Evolutionary conservation across 768 basidiomycete species (phyloP), one percentile per base, ranked within the genome.

Genomic region (Panaeolus papilionaceus): DNA sequence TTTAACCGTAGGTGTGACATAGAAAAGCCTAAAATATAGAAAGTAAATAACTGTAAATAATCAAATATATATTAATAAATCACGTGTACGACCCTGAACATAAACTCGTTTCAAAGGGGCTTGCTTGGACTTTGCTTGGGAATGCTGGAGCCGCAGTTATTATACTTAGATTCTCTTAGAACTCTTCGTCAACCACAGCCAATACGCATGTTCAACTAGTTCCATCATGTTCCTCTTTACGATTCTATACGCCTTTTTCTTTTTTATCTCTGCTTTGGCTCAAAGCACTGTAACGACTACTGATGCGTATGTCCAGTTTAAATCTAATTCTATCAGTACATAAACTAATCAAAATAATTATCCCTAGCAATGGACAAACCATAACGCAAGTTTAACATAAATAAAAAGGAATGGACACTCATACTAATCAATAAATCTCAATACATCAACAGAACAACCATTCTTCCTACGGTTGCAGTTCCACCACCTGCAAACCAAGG

Each of bases 221-320:
- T 58, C 63, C 66, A 64, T 66, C 71, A 73, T 76, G 75, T 66
- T 67, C 20, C n/a, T 71, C 45, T 33, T 75, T 63, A 63, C 71
- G 68, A 64, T 72, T 54, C 65, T 77, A 40, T 63, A 77, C 61
- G 62, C 70, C 45, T 63, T 68, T 28, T 49, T 75, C 3, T 54
- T 74, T 38, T 49, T 71, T 16, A 20, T 26, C 61, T 64, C 64
- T 2, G 28, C 54, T 38, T 75, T 70, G 10, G 40, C 78, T 66
- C 83, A 85, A 40, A 89, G 89, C 79, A 84, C 84, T 0, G 40
- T 76, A 38, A 90, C 88, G 0, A 77, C 77, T 38, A 72, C 77
- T n/a, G 78, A 89, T 71, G 73, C 63, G 89, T 89, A 75, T 65
- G 87, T 74, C n/a, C 33, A 16, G 11, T 38, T 61, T 37, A 8